Base-by-base conservation (phyloP, 305 asterid genomes). In the Solanum hybrid region DNA sequence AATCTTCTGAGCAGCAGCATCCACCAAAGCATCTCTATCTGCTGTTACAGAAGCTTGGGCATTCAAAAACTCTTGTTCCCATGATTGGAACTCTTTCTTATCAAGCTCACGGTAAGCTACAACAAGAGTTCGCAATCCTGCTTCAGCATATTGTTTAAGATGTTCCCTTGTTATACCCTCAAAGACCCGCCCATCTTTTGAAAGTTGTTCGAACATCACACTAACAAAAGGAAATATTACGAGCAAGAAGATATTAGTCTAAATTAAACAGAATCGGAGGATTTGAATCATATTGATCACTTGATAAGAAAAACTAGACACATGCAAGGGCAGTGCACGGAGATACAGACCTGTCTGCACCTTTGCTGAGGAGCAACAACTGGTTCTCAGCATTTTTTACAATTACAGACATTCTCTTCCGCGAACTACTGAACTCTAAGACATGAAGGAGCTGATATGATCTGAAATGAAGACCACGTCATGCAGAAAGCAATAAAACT, bases 391-490 rank as follows among this genome's bases (percentile, higher is more conserved):
- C 91, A 86, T 93, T 96, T 89, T 92, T 94, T 61, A 97, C 95
- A 79, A 97, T 95, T 76, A 96, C 99, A 0, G 99, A 97, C 99
- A 97, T 97, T 93, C 98, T 96, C 94, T 92, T 96, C 89, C 99
- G 95, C 90, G 97, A 95, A 92, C 98, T 94, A 87, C 98, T 97
- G 93, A 97, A 97, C 98, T 97, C 99, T 92, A 97, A 90, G 90
- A 96, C 93, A 86, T 95, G 97, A 91, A 96, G 98, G 89, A 97
- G 98, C 89, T 92, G 90, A 91, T 96, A 97, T 80, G 95, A 92
- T 91, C 99, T 97, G 96, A 78, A 95, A 91, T 51, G 79, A 88
- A 39, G 87, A 79, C 61, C 40, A 24, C 36, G 20, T 87, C 74
- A 90, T 12, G 88, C 26, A 37, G 35, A 64, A 90, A n/a, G 22